Base-by-base conservation (phyloP, 192 early-diverging fungal genomes). In the Chytriomyces sp. region DNA sequence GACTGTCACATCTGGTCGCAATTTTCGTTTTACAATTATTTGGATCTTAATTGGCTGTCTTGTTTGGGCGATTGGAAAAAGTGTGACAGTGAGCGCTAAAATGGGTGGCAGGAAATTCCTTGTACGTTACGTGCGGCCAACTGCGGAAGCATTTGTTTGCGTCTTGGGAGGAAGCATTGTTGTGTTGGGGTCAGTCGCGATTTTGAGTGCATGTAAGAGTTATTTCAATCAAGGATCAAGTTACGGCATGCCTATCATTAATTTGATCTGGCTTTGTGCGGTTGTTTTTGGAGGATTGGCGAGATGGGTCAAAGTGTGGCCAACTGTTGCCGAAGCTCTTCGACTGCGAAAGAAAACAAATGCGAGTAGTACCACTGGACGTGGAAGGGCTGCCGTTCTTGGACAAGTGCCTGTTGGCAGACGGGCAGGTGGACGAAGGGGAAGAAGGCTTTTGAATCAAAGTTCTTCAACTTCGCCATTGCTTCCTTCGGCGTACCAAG, bases 181-280 rank as follows among this genome's bases (percentile, higher is more conserved):
- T 9, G 46, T 61, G 13, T 7, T 79, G 1, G n/a, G 79, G 0
- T 35, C 75, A 6, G 71, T 72, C 35, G 18, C 76, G 7, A 18
- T 73, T 23, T 57, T 84, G 7, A 79, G 77, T 2, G 47, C 9
- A 1, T 23, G 83, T 23, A 82, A 82, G 62, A 48, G 69, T 10
- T 71, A 13, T 46, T 5, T 81, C 7, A 88, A 86, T 72, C 77
- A 53, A 9, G 84, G 79, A 11, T 72, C 76, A 11, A 80, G 81
- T 20, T 88, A 86, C 71, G 86, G 80, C 5, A 47, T 65, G 13
- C 84, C 84, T 8, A 23, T 53, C n/a, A n/a, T 71, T 11, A 82
- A 81, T 45, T 26, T 83, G 1, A 53, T 64, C 8, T 88, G 82
- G 74, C 79, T 84, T 45, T 20, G 50, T 10, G 13, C 45, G n/a